phyloP scores from a whole-genome alignment of 352 stramenopile genomes.

The Globisporangium irregulare region DNA sequence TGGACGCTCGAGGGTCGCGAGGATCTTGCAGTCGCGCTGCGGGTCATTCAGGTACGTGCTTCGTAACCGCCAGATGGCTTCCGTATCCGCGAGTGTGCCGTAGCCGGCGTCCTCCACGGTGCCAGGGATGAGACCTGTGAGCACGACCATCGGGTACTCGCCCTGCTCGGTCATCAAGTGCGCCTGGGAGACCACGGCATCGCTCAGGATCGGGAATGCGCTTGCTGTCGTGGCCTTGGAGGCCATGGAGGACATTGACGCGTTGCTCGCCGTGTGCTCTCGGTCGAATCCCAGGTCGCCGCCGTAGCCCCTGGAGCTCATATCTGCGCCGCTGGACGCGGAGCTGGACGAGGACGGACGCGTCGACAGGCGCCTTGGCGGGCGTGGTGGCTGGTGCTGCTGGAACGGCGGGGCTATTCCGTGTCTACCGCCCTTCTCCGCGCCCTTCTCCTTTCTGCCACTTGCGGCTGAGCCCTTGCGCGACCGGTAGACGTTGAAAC shows the following conservation, averaged over 20 bases:
- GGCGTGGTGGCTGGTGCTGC: background rate
- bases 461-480: background rate
- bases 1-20: constrained; percentile 28
- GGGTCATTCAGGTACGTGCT: constrained; percentile 29
- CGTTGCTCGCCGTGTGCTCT: background rate
- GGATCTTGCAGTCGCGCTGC: constrained; percentile 24
- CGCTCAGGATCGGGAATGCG: background rate
- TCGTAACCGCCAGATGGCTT: constrained; percentile 24
- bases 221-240: background rate
- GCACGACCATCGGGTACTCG: background rate
- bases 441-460: background rate
- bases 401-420: background rate
- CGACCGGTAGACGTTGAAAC: constrained; percentile 6
- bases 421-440: background rate
- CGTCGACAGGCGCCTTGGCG: background rate
- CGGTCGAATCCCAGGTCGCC: background rate
- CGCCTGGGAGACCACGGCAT: background rate
- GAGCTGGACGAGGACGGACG: background rate
- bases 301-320: background rate
- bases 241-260: background rate
- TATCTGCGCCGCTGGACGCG: background rate
- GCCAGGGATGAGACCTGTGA: background rate
- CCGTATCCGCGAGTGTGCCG: constrained; percentile 21
- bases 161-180: background rate
- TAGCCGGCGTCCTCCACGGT: constrained; percentile 19